Evolutionary conservation across 331 rosid species (phyloP).

Genomic region (Quercus tomentella): DNA sequence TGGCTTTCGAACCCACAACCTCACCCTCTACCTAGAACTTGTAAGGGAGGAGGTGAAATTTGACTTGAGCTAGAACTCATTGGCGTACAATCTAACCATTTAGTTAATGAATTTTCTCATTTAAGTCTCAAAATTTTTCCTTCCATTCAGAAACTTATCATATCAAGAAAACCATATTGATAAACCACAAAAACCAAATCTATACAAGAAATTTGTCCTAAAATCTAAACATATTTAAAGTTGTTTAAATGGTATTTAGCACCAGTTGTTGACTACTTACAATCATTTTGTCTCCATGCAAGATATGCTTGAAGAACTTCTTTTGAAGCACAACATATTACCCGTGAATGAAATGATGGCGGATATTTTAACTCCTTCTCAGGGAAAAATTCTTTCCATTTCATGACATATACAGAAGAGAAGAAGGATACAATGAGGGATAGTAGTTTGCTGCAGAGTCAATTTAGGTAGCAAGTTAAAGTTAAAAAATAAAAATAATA

Average conservation of each 20-base stretch:
- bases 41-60: no score
- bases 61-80: no score
- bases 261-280: conserved; percentile 26
- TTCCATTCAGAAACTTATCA: neutral
- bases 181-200: neutral
- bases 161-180: neutral
- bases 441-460: conserved; percentile 51
- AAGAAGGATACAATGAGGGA: conserved; percentile 69
- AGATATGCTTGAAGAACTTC: conserved; percentile 77
- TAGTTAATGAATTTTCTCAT: neutral
- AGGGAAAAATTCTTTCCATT: conserved; percentile 66
- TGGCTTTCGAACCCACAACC: no score
- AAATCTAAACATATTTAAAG: neutral
- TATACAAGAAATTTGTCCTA: neutral
- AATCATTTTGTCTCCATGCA: conserved; percentile 71
- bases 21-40: no score
- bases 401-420: conserved; percentile 49
- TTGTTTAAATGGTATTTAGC: neutral
- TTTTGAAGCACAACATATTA: conserved; percentile 52
- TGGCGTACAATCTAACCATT: neutral
- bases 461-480: conserved; percentile 12
- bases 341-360: conserved; percentile 59
- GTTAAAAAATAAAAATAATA: neutral
- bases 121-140: neutral
- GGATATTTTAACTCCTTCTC: conserved; percentile 38